Base-by-base conservation (phyloP, 768 basidiomycete genomes). In the Tulasnella sp. region DNA sequence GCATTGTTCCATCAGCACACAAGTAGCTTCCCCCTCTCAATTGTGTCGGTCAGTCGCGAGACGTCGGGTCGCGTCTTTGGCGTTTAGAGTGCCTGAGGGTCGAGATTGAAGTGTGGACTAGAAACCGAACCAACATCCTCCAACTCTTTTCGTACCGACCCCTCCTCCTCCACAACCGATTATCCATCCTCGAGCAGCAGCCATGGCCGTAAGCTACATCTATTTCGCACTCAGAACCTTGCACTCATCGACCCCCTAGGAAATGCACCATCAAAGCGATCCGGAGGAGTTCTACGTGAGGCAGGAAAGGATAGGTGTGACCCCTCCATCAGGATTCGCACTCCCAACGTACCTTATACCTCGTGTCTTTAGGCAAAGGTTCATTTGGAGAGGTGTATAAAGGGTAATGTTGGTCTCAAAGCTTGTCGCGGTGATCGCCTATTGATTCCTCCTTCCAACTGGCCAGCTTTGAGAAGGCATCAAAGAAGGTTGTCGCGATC, bases 381-480 rank as follows among this genome's bases (percentile, higher is more conserved):
- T 98, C 96, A 6, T 99, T 99, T 81, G 97, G 97, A 81, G 97
- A 98, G 84, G 96, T 99, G n/a, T 98, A 93, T 86, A 98, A 98
- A 85, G 97, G 96, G 96, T 95, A 76, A 75, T 87, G 81, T 37
- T 74, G 17, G 3, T 39, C 52, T 34, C n/a, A 12, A 25, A 19
- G 29, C 40, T 0, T 19, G 42, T 11, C 19, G 49, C 69, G 45
- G 78, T 31, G 37, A 3, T 71, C 38, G 19, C 5, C 37, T 34
- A 17, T 49, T 45, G 14, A 29, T n/a, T 15, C 25, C 52, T 78
- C 11, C 6, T 68, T 38, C 17, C 52, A 64, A 37, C 37, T 34
- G 7, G 29, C 52, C 64, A 97, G 96, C 76, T 98, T 93, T 81
- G 96, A 99, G 85, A 94, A 94, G 82, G 88, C 94, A 77, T 97